Evolutionary conservation across 768 basidiomycete species (phyloP).

Genomic region (Panaeolus papilionaceus): DNA sequence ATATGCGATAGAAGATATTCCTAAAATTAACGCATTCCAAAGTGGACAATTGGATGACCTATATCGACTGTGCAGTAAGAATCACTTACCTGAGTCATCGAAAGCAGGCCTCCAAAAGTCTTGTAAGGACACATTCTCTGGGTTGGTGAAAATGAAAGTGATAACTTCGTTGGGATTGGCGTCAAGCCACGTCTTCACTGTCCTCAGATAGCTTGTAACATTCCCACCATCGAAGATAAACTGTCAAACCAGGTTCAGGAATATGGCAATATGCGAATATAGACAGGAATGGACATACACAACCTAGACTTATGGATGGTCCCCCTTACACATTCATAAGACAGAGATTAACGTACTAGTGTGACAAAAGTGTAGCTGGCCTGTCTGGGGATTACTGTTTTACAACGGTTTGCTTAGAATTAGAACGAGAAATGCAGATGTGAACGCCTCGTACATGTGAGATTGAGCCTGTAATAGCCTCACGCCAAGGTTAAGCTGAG

Average conservation of each 20-base stretch:
- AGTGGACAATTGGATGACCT: too few relatives aligned
- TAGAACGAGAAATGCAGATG: not conserved
- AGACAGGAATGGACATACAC: conserved; percentile 28
- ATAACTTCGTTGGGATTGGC: conserved; percentile 69
- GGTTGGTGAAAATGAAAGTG: conserved; percentile 71
- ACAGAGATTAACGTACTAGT: conserved; percentile 42
- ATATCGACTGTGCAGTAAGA: not conserved
- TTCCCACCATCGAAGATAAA: conserved; percentile 49
- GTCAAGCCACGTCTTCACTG: conserved; percentile 59
- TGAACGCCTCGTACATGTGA: conserved; percentile 39
- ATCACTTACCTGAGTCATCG: conserved; percentile 46
- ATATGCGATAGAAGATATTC: conserved; percentile 51
- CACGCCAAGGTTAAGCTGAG: conserved; percentile 54
- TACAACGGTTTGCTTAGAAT: not conserved
- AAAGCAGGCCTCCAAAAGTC: conserved; percentile 60
- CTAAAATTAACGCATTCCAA: conserved; percentile 25
- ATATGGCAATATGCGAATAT: not conserved
- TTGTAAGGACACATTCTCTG: conserved; percentile 43
- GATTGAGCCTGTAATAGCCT: conserved; percentile 62
- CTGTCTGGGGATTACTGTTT: not conserved
- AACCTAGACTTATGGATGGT: not conserved
- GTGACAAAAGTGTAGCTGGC: conserved; percentile 38
- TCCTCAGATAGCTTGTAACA: conserved; percentile 51
- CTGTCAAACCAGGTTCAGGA: conserved; percentile 2
- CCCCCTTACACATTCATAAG: not conserved